Conservation (phyloP, 2,329 filamentous ascomycete genomes). For the Aspergillus ruber region DNA sequence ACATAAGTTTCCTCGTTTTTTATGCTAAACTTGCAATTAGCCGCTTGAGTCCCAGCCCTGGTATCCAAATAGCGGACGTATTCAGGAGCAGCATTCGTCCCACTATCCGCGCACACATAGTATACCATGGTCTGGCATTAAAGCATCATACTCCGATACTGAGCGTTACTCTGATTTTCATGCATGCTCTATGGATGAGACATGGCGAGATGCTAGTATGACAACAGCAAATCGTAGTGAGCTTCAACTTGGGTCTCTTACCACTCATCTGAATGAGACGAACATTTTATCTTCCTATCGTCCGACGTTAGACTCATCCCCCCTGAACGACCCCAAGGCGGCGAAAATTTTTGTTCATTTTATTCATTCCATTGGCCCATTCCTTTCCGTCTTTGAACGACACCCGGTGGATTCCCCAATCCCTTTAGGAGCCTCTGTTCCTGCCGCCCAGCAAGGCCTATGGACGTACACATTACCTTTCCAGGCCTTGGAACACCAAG, state of each 20-base stretch:
- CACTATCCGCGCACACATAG: too few species aligned
- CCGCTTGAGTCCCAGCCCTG: too few species aligned
- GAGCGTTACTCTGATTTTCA: too few species aligned
- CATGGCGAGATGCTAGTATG: slow-evolving; percentile 35
- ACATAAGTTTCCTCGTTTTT: background rate
- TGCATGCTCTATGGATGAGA: slow-evolving; percentile 31
- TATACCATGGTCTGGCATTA: too few species aligned
- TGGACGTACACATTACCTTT: slow-evolving; percentile 76
- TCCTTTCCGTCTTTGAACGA: slow-evolving; percentile 80
- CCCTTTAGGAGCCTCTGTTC: slow-evolving; percentile 57
- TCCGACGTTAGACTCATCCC: slow-evolving; percentile 60
- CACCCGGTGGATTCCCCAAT: slow-evolving; percentile 67
- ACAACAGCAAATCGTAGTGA: slow-evolving; percentile 39
- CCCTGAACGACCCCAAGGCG: slow-evolving; percentile 72
- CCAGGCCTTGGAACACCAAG: slow-evolving; percentile 76
- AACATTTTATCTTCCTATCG: slow-evolving; percentile 58
- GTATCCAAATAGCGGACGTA: too few species aligned
- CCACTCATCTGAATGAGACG: slow-evolving; percentile 42
- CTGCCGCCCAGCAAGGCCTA: slow-evolving; percentile 51
- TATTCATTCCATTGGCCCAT: slow-evolving; percentile 78
- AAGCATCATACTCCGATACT: too few species aligned
- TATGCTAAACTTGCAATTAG: background rate
- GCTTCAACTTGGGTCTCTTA: slow-evolving; percentile 44
- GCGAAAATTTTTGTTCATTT: slow-evolving; percentile 87
- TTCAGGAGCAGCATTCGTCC: too few species aligned